Evolutionary conservation across 2,329 filamentous ascomycete species (phyloP), one percentile per base, ranked within the genome.

Genomic region (Stachybotrys echinatus): DNA sequence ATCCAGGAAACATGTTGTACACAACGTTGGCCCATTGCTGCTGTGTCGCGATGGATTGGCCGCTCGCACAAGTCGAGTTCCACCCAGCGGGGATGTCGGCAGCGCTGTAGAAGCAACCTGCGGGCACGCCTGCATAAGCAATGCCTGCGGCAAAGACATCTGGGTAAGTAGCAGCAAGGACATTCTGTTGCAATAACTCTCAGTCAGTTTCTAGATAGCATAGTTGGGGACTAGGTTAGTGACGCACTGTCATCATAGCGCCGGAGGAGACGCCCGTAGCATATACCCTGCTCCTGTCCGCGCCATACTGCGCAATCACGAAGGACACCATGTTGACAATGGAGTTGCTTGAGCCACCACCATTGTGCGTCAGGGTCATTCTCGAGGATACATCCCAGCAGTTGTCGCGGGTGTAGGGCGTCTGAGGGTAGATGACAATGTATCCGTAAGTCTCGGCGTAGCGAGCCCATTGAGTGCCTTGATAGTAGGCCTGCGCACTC

Each of bases 371-470:
- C 6, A 81, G 65, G 0, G 75, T 68, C 31, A 68, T 71, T 38
- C 70, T 70, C 10, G 75, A 80, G 5, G 77, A 74, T 6, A 84
- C 81, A 55, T 85, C 81, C 74, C 80, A 85, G 66, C 81, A 85
- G 42, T 63, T 72, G 38, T 68, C 71, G 14, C 58, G 60, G 0
- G 54, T 58, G 20, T 58, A 58, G 3, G 57, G 58, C 5, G 67
- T 73, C 56, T 68, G 68, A 2, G 75, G 74, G 53, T 73, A 77
- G 53, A 76, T 72, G 18, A 73, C 62, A 49, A 85, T 81, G 64
- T 79, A 83, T 38, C 79, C 79, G 46, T 78, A 69, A 23, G 67
- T 63, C 53, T 83, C 79, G 14, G 81, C 77, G 14, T 78, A 68
- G 2, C 65, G 67, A 23, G 76, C 74, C 61, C 81, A 84, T 2